phyloP scores from a whole-genome alignment of 768 basidiomycete species.

The Cystofilobasidium ferigula region DNA sequence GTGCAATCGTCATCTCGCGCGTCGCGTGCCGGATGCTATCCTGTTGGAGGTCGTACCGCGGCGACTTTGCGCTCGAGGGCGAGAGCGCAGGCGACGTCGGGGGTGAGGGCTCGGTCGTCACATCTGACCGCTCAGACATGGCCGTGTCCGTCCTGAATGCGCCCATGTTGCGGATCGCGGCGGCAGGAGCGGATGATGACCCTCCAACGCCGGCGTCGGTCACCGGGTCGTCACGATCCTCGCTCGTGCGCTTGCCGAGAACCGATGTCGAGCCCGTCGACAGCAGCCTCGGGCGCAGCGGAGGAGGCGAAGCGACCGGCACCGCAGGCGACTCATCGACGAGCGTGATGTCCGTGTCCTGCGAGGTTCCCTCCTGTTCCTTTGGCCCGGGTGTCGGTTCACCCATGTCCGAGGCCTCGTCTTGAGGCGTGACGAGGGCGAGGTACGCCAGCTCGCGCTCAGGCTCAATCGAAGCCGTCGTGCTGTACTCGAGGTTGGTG shows the following conservation, averaged over 20 bases:
- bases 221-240: constrained; percentile 24
- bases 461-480: constrained; percentile 62
- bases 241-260: constrained; percentile 24
- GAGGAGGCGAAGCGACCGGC: neutral
- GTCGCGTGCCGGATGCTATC: constrained; percentile 7
- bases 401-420: constrained; percentile 18
- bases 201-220: constrained; percentile 1
- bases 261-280: constrained; percentile 13
- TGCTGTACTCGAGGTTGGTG: constrained; percentile 57
- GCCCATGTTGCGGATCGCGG: constrained; percentile 1
- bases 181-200: too few relatives aligned
- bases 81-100: constrained; percentile 8
- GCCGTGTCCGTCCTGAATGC: constrained; percentile 4
- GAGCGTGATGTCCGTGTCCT: constrained; percentile 11
- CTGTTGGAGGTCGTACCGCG: constrained; percentile 10
- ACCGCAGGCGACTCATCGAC: constrained; percentile 12
- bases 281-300: neutral
- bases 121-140: constrained; percentile 19
- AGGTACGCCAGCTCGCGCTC: constrained; percentile 79
- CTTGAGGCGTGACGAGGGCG: constrained; percentile 72
- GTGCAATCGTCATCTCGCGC: constrained; percentile 21
- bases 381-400: neutral
- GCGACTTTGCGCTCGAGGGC: constrained; percentile 8
- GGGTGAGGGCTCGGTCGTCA: constrained; percentile 4
- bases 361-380: neutral